Evolutionary conservation across 768 basidiomycete species (phyloP), one percentile per base, ranked within the genome.

Genomic region (Cyclocybe aegerita): DNA sequence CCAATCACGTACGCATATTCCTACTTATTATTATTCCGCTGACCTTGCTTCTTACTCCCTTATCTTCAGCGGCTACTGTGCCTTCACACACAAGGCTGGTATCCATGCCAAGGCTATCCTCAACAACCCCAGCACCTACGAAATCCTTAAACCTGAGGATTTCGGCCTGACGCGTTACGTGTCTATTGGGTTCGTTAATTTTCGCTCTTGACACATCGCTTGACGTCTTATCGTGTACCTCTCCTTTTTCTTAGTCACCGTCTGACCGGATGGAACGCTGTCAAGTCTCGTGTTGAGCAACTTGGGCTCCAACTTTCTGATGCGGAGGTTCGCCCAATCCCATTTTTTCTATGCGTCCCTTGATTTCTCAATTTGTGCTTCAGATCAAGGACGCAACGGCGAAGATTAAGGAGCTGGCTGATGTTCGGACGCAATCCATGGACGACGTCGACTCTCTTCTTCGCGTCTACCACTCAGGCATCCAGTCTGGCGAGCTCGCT

Each of bases 21-120:
- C 12, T 45, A 37, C 41, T 31, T 37, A 37, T 36, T 49, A 17
- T 7, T 47, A 50, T 60, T 37, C 60, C 34, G 29, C 38, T 42
- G 17, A 34, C 30, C 11, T 23, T 41, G 32, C 35, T 41, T 17
- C 16, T 49, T 5, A 5, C 23, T 44, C 33, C 30, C 39, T n/a
- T 7, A 37, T 41, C 48, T 55, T 4, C 57, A 98, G 95, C 49
- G 97, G 97, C 11, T 99, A 98, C 73, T 98, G 97, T 66, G 97
- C 97, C 3, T 99, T 99, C 78, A 99, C 97, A 23, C 97, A 98
- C 86, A 98, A 99, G 86, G 97, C 97, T 15, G 97, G 97, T 67
- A 99, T 99, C 57, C 97, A 99, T 71, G 97, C 97, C 74, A 99
- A 99, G 81, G 97, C 97, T 35, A 99, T 99, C 70, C 83, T 70